Evolutionary conservation across 768 basidiomycete genomes (phyloP).

Genomic region (Trametes maxima): DNA sequence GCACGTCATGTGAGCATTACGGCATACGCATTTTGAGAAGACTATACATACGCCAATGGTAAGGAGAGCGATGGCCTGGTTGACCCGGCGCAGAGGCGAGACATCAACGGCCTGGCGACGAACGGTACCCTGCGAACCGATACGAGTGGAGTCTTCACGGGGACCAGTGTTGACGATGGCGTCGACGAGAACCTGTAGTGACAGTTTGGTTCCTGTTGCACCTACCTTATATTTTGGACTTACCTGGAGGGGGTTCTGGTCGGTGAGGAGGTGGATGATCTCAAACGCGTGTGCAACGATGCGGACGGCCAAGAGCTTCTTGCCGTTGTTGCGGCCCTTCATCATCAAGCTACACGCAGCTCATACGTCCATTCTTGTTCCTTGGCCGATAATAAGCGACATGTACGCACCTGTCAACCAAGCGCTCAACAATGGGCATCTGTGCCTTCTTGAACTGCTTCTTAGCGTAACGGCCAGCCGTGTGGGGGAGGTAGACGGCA

Average conservation of each 20-base stretch:
- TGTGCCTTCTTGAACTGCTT: constrained; percentile 99
- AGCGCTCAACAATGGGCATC: constrained; percentile 99
- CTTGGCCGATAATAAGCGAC: neutral
- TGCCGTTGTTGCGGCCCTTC: constrained; percentile 99
- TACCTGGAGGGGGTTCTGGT: constrained; percentile 99
- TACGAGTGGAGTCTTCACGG: constrained; percentile 99
- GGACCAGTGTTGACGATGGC: constrained; percentile 99
- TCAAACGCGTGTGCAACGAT: constrained; percentile 99
- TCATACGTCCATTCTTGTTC: neutral
- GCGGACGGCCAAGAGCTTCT: constrained; percentile 98
- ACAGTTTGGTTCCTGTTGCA: neutral
- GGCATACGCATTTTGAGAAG: neutral
- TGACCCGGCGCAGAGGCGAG: constrained; percentile 95
- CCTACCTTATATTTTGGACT: constrained; percentile 27
- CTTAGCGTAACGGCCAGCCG: constrained; percentile 98
- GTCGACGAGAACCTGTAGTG: constrained; percentile 82
- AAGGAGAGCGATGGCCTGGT: constrained; percentile 94
- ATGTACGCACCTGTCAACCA: constrained; percentile 85
- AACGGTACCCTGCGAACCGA: constrained; percentile 99
- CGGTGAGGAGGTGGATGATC: constrained; percentile 99
- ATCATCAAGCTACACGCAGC: constrained; percentile 83
- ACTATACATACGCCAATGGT: constrained; percentile 83
- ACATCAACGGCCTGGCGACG: constrained; percentile 99
- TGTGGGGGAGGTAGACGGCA: constrained; percentile 97
- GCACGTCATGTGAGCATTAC: constrained; percentile 10